Percentiles rank a stretch among this genome's conserved stretches.
Conservation (phyloP, 805 yeast genomes). For the baker's yeast (Saccharomyces cerevisiae) region DNA sequence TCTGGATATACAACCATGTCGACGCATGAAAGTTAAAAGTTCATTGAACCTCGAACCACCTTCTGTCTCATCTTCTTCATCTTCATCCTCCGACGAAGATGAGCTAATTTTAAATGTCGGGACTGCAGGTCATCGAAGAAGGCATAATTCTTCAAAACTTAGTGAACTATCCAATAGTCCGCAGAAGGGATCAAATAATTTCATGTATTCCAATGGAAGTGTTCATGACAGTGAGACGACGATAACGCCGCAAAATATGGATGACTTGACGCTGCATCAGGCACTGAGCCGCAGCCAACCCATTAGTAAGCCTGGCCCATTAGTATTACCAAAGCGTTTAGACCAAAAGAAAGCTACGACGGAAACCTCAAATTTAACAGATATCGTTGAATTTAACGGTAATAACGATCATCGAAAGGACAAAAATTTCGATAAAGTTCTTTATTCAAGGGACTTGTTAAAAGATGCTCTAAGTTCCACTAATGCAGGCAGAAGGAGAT, state of each 20-base stretch:
- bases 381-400: not conserved
- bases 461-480: constrained; percentile 7
- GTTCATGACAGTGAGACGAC: not conserved
- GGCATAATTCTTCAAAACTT: constrained; percentile 3
- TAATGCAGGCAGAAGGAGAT: constrained; percentile 7
- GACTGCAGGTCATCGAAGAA: constrained; percentile 12
- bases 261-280: not conserved
- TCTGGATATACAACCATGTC: constrained; percentile 3
- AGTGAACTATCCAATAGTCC: not conserved
- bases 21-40: not conserved
- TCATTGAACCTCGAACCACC: not conserved
- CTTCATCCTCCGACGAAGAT: constrained; percentile 5
- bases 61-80: not conserved
- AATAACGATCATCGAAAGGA: not conserved
- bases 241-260: not conserved
- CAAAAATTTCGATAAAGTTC: not conserved
- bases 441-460: constrained; percentile 5
- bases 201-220: not conserved
- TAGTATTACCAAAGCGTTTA: not conserved
- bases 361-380: not conserved
- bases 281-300: not conserved
- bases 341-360: not conserved
- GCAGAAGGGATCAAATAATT: not conserved
- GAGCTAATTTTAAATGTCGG: constrained; percentile 19
- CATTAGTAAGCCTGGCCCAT: not conserved